Evolutionary conservation across 176 grass and related monocot genomes (phyloP).

Genomic region (Raddia guianensis): DNA sequence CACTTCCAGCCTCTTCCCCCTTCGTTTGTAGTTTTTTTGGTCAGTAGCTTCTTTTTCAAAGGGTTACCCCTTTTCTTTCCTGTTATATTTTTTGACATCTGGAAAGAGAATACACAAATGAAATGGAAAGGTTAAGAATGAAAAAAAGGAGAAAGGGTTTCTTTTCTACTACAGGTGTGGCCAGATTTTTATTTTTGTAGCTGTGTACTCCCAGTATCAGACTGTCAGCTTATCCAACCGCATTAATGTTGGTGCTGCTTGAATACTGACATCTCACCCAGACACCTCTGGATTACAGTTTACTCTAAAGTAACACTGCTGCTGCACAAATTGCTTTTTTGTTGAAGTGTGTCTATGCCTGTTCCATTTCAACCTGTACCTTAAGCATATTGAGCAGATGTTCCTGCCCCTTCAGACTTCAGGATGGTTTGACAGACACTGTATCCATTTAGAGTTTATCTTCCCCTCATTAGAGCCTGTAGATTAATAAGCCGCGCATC

Average conservation of each 20-base stretch:
- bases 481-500: no score
- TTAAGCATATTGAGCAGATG: background rate
- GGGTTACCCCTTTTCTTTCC: slow-evolving; percentile 48
- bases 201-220: slow-evolving; percentile 1
- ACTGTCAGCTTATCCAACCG: slow-evolving; percentile 19
- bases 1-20: background rate
- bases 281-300: slow-evolving; percentile 35
- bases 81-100: slow-evolving; percentile 64
- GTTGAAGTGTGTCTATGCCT: slow-evolving; percentile 23
- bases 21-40: slow-evolving; percentile 13
- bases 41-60: background rate
- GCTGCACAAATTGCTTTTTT: slow-evolving; percentile 30
- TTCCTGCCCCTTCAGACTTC: background rate
- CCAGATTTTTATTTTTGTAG: slow-evolving; percentile 1
- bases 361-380: background rate
- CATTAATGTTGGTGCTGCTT: slow-evolving; percentile 1
- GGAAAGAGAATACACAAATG: slow-evolving; percentile 47
- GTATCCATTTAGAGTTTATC: background rate
- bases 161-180: background rate
- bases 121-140: slow-evolving; percentile 32
- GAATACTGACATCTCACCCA: background rate
- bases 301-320: slow-evolving; percentile 32
- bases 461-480: background rate
- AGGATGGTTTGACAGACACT: background rate
- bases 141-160: background rate